Evolutionary conservation across 1,284 basidiomycete species (phyloP).

Genomic region (Cryptococcus sp.): DNA sequence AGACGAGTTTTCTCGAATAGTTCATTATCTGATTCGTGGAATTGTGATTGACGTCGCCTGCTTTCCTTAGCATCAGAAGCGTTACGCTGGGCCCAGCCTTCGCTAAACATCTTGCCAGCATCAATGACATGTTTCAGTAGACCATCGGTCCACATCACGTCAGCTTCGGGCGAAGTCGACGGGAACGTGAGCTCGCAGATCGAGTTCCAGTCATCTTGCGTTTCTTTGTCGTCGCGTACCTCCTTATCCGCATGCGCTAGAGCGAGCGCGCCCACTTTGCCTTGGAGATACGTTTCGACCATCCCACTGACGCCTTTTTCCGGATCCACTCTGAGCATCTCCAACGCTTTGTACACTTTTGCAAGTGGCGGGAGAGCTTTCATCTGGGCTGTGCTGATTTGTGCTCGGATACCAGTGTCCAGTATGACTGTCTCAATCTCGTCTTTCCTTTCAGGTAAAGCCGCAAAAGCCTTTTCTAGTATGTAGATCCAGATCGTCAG

Average conservation of each 20-base stretch:
- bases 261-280: neutral
- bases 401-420: slow-evolving; percentile 1
- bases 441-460: neutral
- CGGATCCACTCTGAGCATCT: slow-evolving; percentile 13
- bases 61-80: neutral
- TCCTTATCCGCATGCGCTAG: neutral
- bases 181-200: slow-evolving; percentile 7
- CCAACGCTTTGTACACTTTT: slow-evolving; percentile 4
- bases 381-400: neutral
- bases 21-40: slow-evolving; percentile 18
- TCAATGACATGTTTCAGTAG: slow-evolving; percentile 4
- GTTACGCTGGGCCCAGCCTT: neutral
- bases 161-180: neutral
- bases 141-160: slow-evolving; percentile 13
- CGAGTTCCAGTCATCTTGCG: slow-evolving; percentile 1
- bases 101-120: slow-evolving; percentile 6
- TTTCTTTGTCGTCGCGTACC: neutral
- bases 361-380: neutral
- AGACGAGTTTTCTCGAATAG: slow-evolving; percentile 32
- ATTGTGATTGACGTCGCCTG: neutral
- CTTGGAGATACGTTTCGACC: neutral
- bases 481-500: slow-evolving; percentile 22
- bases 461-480: slow-evolving; percentile 11
- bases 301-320: slow-evolving; percentile 8
- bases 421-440: slow-evolving; percentile 6